Percentiles rank a stretch among this genome's conserved stretches.
Conservation (phyloP, 2,329 filamentous ascomycete species). For the Chalaropsis thielavioides region DNA sequence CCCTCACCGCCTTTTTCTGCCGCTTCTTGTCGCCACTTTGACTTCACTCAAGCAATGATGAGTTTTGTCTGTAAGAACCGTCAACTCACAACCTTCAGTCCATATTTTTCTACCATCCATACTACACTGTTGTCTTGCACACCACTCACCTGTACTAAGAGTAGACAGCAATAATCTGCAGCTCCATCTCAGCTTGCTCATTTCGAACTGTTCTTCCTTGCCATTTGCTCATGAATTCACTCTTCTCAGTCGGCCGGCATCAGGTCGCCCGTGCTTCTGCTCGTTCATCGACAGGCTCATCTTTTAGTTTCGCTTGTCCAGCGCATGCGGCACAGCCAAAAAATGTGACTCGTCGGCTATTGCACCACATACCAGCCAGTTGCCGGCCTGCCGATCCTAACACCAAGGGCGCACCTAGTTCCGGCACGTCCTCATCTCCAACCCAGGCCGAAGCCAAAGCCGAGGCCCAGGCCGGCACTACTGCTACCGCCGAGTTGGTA, state of each 20-base stretch:
- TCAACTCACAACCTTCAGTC: background rate
- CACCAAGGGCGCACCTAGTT: background rate
- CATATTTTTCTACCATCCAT: background rate
- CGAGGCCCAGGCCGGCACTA: background rate
- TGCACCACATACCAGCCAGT: background rate
- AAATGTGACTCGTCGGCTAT: background rate
- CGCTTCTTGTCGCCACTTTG: background rate
- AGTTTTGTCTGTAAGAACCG: background rate
- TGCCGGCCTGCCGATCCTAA: constrained; percentile 19
- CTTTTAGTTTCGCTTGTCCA: background rate
- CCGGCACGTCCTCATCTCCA: background rate
- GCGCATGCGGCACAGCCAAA: background rate
- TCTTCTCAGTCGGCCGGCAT: constrained; percentile 1
- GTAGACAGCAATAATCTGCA: background rate
- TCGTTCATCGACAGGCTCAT: background rate
- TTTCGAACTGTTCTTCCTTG: background rate
- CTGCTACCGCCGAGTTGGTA: background rate
- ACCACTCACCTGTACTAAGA: background rate
- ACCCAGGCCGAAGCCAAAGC: background rate
- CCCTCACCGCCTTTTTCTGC: constrained; percentile 12
- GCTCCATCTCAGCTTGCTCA: background rate
- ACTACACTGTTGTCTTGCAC: background rate
- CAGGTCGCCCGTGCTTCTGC: constrained; percentile 6
- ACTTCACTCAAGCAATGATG: background rate
- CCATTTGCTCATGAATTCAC: constrained; percentile 1